These are phyloP conservation scores for Atractiella rhizophila DNA, from an alignment of 768 basidiomycete genomes.

Conservation along the genomic window DNA sequence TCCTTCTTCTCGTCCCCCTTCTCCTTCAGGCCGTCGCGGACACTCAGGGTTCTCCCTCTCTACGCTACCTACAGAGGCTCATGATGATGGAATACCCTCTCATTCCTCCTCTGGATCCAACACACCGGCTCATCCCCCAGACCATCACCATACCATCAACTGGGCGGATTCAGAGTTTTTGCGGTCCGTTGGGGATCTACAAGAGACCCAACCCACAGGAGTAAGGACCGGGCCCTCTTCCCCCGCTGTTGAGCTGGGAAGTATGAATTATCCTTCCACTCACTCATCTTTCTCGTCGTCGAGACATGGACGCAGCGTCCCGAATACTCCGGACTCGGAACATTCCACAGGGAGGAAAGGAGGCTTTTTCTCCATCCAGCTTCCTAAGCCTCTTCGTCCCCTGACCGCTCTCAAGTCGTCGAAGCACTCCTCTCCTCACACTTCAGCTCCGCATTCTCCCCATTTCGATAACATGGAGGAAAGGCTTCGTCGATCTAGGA, in stretches of 20 bases:
- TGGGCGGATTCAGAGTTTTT: constrained; percentile 71
- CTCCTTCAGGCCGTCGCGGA: not conserved
- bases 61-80: not conserved
- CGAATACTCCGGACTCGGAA: not conserved
- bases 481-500: too few relatives aligned
- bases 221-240: too few relatives aligned
- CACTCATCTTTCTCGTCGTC: constrained; percentile 3
- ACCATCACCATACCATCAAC: constrained; percentile 20
- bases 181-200: constrained; percentile 30
- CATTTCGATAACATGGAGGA: too few relatives aligned
- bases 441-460: too few relatives aligned
- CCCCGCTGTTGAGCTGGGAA: too few relatives aligned
- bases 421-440: too few relatives aligned
- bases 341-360: not conserved
- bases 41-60: not conserved
- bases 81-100: constrained; percentile 11
- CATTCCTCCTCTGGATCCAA: too few relatives aligned
- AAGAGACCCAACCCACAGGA: too few relatives aligned
- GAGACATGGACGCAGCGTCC: constrained; percentile 1
- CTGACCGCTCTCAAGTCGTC: constrained; percentile 13
- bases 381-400: constrained; percentile 15
- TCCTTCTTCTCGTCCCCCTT: constrained; percentile 28
- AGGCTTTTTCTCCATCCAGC: constrained; percentile 7
- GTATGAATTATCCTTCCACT: too few relatives aligned
- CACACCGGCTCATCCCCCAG: not conserved